Base-by-base conservation (phyloP, 108 stramenopile genomes). In the Seminavis robusta region DNA sequence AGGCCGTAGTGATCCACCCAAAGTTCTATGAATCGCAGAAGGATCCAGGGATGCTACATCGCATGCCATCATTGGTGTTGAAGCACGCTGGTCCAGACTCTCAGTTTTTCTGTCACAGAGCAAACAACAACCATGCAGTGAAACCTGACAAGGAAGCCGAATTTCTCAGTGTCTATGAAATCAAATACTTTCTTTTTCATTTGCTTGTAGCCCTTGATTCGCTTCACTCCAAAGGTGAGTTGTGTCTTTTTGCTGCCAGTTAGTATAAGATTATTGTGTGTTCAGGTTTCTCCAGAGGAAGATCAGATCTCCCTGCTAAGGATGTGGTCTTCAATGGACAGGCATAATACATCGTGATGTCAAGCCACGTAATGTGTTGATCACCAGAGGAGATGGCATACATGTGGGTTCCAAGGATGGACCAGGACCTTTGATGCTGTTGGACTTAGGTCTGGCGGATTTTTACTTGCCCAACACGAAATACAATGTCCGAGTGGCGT, bases 271-370 rank as follows among this genome's bases (percentile, higher is more conserved):
- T n/a, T n/a, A n/a, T n/a, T n/a, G n/a, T n/a, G n/a, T n/a, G n/a
- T n/a, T n/a, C n/a, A n/a, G n/a, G n/a, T n/a, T n/a, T n/a, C n/a
- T n/a, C n/a, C n/a, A n/a, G n/a, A n/a, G n/a, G n/a, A n/a, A n/a
- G n/a, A n/a, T n/a, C n/a, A n/a, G n/a, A n/a, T n/a, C n/a, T n/a
- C n/a, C n/a, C n/a, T n/a, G n/a, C n/a, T n/a, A n/a, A n/a, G n/a
- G n/a, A n/a, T n/a, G n/a, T n/a, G n/a, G n/a, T n/a, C n/a, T n/a
- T n/a, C n/a, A n/a, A n/a, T n/a, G n/a, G n/a, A n/a, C n/a, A n/a
- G 94, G 95, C 13, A 86, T 96, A 9, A 95, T 96, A 92, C 94
- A 96, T 65, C 73, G 95, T 1, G 95, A 96, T 64, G 90, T 96
- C 43, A 96, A 96, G 49, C 95, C 95, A n/a, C 55, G 93, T 30